Percentiles rank a stretch among this genome's conserved stretches.
These are phyloP conservation scores for Sporisorium exsertum DNA, from an alignment of 1,284 basidiomycete species.

Conservation along the genomic window DNA sequence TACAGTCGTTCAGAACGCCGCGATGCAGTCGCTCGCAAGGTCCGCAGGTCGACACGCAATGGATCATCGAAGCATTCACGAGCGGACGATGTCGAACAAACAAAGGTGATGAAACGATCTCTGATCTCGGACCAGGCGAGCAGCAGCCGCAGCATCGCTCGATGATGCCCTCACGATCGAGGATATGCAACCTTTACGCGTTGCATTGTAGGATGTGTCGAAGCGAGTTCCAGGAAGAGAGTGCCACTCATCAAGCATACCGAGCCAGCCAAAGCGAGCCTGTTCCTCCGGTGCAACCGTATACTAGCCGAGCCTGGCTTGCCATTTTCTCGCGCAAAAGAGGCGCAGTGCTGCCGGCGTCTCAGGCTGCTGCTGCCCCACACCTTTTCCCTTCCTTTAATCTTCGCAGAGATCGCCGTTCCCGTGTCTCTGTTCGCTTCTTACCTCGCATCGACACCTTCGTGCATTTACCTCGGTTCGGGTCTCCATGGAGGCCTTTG, in stretches of 20 bases:
- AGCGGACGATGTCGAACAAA: neutral
- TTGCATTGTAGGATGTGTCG: neutral
- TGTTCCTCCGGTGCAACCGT: neutral
- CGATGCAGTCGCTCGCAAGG: neutral
- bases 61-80: neutral
- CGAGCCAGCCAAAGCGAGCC: neutral
- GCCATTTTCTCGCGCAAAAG: neutral
- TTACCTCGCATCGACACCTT: neutral
- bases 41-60: neutral
- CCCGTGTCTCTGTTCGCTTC: neutral
- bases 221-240: neutral
- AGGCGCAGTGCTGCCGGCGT: constrained; percentile 27
- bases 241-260: neutral
- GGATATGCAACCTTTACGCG: neutral
- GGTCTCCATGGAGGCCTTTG: neutral
- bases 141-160: neutral
- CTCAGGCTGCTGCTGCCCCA: neutral
- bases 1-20: no score
- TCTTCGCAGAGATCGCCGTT: constrained; percentile 22
- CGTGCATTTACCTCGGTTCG: neutral
- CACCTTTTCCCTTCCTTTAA: constrained; percentile 7
- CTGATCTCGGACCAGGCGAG: neutral
- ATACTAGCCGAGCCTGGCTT: neutral
- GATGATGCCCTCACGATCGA: constrained; percentile 31
- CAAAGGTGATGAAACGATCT: neutral